Evolutionary conservation across 768 basidiomycete genomes (phyloP), one percentile per base, ranked within the genome.

Genomic region (Rhizopogon vinicolor): DNA sequence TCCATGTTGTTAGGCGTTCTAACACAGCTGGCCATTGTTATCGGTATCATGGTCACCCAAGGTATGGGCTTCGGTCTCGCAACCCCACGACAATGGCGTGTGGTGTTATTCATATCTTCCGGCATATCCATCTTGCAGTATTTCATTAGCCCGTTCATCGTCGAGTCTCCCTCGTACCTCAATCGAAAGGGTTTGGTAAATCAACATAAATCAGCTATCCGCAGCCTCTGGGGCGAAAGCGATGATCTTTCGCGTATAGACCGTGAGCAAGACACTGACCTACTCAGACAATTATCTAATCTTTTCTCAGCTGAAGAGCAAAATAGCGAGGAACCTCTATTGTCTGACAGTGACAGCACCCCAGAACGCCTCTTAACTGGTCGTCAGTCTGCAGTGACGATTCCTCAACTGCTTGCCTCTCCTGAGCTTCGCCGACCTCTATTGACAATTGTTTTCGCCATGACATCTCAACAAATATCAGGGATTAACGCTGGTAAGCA

Each of bases 21-120:
- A 29, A 91, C 87, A 0, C 92, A 93, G 61, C 72, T 94, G 28
- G 84, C 81, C 40, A 88, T 96, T 63, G 91, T 96, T 35, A 70
- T 91, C 52, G 91, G 91, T 29, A 88, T 97, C 59, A 86, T 96
- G 78, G 67, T 84, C n/a, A 89, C 93, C 0, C 95, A 98, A 65
- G 70, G 77, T 5, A 74, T 91, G 57, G 93, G 92, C 3, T 75
- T 93, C 39, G 68, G 73, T 51, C 76, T 90, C 46, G 86, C 91
- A 14, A 84, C 84, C 9, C 87, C 87, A 1, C 51, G 65, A 16
- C 67, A 78, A 46, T 93, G 91, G 91, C 84, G 91, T 41, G 61
- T 79, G 42, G 89, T 93, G 19, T 76, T 90, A 19, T 67, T 85
- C 57, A 68, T 85, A 51, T 91, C 91, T 1, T 75, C 74, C 33